Percentiles rank a stretch among this genome's conserved stretches.
Conservation (phyloP, 306 rosid species). For the Vigna mungo region DNA sequence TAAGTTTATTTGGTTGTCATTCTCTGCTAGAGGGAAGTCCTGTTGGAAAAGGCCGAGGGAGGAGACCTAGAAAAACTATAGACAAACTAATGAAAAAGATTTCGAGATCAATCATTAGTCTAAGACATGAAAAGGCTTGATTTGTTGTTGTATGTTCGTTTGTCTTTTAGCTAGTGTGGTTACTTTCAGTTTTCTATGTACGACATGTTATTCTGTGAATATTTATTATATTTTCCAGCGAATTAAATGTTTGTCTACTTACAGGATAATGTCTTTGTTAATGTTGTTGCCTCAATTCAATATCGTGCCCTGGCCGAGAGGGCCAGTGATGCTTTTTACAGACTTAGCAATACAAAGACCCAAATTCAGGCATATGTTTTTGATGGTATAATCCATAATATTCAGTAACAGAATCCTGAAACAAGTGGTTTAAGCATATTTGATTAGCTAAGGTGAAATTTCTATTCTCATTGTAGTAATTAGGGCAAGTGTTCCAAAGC, state of each 20-base stretch:
- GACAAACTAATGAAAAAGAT: background rate
- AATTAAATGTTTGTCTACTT: constrained; percentile 40
- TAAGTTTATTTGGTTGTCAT: background rate
- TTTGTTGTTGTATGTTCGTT: background rate
- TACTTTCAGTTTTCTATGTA: too few species aligned
- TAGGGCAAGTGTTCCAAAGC: constrained; percentile 92
- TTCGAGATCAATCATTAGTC: background rate
- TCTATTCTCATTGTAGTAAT: constrained; percentile 63
- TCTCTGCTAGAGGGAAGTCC: constrained; percentile 1
- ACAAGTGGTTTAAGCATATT: constrained; percentile 7
- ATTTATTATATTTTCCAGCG: background rate
- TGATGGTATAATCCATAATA: constrained; percentile 66
- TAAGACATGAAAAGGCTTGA: background rate
- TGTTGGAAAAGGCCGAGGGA: too few species aligned
- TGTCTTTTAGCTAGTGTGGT: background rate
- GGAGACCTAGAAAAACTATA: background rate
- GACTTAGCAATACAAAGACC: constrained; percentile 83
- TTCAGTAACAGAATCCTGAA: constrained; percentile 32
- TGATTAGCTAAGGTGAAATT: constrained; percentile 33
- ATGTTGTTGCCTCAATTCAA: constrained; percentile 92
- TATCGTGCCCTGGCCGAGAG: constrained; percentile 84
- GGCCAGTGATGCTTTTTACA: constrained; percentile 90
- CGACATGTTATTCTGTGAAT: background rate
- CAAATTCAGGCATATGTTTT: constrained; percentile 97
- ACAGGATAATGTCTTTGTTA: constrained; percentile 95